These are phyloP conservation scores for Asterochloris erici DNA, from an alignment of 139 green algal species.

Conservation along the genomic window DNA sequence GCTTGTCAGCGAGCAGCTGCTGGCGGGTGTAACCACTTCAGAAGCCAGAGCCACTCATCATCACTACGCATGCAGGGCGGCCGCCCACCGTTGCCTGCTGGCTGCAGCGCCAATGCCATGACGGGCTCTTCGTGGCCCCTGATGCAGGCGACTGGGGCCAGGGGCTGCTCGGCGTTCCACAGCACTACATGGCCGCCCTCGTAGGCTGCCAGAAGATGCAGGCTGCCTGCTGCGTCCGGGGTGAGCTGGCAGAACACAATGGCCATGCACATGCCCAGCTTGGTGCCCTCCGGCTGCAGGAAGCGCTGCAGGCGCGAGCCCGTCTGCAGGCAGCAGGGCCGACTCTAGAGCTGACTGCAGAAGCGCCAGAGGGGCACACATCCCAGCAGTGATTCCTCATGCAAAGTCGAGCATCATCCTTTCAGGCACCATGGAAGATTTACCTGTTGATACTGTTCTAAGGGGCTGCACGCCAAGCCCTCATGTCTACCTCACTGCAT, in stretches of 20 bases:
- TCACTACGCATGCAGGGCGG: background rate
- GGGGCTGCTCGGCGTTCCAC: conserved; percentile 29
- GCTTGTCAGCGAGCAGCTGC: background rate
- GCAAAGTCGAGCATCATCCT: background rate
- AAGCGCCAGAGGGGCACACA: background rate
- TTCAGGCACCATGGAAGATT: background rate
- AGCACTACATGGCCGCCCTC: conserved; percentile 47
- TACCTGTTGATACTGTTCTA: background rate
- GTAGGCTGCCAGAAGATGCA: conserved; percentile 40
- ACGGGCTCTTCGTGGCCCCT: conserved; percentile 44
- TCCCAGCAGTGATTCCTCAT: background rate
- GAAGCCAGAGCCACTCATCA: background rate
- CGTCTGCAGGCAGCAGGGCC: conserved; percentile 1
- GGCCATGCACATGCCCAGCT: conserved; percentile 45
- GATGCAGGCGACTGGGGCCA: background rate
- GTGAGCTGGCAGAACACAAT: conserved; percentile 23
- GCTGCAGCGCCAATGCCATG: conserved; percentile 31
- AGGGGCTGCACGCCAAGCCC: background rate
- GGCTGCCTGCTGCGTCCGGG: background rate
- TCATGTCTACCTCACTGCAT: background rate
- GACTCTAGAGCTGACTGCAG: background rate
- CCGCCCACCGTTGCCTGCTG: background rate
- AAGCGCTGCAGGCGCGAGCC: background rate
- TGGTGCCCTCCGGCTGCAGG: conserved; percentile 16
- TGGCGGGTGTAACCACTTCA: background rate